phyloP scores from a whole-genome alignment of 805 yeast species.

The Crinitomyces ghanaensis region DNA sequence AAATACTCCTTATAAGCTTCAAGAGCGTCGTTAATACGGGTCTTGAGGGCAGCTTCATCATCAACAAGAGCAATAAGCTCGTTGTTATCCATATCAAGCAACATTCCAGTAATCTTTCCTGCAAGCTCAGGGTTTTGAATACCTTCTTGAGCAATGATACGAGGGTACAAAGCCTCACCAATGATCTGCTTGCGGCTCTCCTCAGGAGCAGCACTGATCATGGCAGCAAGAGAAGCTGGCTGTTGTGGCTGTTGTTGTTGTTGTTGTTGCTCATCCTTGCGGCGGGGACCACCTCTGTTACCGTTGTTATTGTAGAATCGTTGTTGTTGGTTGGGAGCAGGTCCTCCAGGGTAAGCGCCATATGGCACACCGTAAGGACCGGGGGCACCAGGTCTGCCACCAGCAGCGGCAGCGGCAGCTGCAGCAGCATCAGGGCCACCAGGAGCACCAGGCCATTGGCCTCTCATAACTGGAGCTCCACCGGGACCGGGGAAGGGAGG shows the following conservation, averaged over 20 bases:
- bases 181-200: slow-evolving; percentile 94
- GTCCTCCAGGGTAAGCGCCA: slow-evolving; percentile 24
- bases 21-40: slow-evolving; percentile 88
- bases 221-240: slow-evolving; percentile 41
- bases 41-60: slow-evolving; percentile 79
- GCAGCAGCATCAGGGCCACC: slow-evolving; percentile 28
- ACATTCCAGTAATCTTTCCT: slow-evolving; percentile 98
- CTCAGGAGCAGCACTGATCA: slow-evolving; percentile 58
- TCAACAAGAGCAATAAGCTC: slow-evolving; percentile 83
- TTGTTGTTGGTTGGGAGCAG: slow-evolving; percentile 21
- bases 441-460: slow-evolving; percentile 29
- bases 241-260: slow-evolving; percentile 12
- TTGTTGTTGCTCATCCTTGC: slow-evolving; percentile 6
- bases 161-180: slow-evolving; percentile 95
- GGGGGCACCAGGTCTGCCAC: slow-evolving; percentile 69
- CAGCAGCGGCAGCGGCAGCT: slow-evolving; percentile 47
- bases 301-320: slow-evolving; percentile 12
- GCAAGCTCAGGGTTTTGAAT: slow-evolving; percentile 90
- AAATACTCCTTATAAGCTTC: slow-evolving; percentile 89
- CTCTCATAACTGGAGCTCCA: slow-evolving; percentile 25
- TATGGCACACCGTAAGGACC: slow-evolving; percentile 67
- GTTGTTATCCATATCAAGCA: slow-evolving; percentile 85
- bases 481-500: slow-evolving; percentile 35
- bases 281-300: slow-evolving; percentile 13
- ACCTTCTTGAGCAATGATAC: slow-evolving; percentile 75